These are phyloP conservation scores for Fusarium tanahbumbuense DNA, from an alignment of 2,329 filamentous ascomycete genomes.

Conservation along the genomic window DNA sequence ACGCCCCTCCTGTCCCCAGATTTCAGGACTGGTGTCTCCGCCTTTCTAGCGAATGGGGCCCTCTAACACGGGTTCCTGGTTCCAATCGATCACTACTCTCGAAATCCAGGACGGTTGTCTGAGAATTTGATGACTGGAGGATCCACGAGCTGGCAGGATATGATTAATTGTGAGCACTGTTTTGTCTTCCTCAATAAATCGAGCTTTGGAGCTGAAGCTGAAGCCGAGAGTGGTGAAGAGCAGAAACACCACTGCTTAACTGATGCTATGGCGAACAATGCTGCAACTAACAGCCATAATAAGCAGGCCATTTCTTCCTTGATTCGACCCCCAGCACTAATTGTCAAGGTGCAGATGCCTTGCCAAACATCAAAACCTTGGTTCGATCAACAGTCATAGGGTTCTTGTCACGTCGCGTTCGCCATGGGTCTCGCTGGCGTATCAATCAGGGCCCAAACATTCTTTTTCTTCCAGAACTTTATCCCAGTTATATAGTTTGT, in stretches of 20 bases:
- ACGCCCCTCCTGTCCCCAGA: constrained; percentile 43
- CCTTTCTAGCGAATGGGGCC: constrained; percentile 22
- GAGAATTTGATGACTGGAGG: background rate
- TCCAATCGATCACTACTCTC: background rate
- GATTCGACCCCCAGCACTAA: background rate
- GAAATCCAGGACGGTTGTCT: background rate
- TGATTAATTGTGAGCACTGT: constrained; percentile 3
- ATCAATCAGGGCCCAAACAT: constrained; percentile 21
- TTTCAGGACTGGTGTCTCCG: constrained; percentile 44
- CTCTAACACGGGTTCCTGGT: background rate
- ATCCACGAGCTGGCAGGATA: constrained; percentile 6
- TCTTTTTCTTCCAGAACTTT: constrained; percentile 40
- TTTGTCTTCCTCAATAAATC: background rate
- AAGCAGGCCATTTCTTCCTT: background rate
- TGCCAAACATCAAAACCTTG: background rate
- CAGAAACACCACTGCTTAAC: background rate
- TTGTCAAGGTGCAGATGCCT: background rate
- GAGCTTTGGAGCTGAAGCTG: background rate
- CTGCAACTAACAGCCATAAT: background rate
- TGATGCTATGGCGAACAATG: background rate
- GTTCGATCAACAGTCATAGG: background rate
- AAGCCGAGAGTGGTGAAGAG: background rate
- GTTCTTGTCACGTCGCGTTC: constrained; percentile 10
- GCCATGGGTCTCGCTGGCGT: constrained; percentile 13
- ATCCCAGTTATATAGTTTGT: constrained; percentile 7